These are phyloP conservation scores for Nectriaceae sp. DNA, from an alignment of 2,329 filamentous ascomycete species.

Conservation along the genomic window DNA sequence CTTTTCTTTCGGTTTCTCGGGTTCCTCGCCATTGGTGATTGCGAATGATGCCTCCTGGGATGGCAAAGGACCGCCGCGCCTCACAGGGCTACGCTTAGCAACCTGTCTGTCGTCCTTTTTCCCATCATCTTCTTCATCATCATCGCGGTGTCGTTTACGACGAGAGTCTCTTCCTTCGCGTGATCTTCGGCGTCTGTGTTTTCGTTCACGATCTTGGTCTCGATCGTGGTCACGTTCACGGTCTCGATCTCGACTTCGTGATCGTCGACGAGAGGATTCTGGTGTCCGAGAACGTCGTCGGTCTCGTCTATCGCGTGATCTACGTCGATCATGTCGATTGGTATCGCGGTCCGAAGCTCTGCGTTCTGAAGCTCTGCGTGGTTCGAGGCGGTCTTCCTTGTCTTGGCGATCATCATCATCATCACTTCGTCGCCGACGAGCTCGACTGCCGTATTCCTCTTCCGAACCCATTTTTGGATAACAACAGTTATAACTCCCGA, in stretches of 20 bases:
- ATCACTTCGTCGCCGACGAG: constrained; percentile 19
- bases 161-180: constrained; percentile 33
- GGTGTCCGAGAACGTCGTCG: constrained; percentile 36
- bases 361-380: constrained; percentile 12
- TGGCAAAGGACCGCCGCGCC: constrained; percentile 53
- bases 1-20: constrained; percentile 73
- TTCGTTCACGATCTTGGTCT: constrained; percentile 25
- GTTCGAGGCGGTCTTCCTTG: constrained; percentile 18
- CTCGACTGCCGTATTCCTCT: constrained; percentile 21
- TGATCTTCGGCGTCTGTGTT: constrained; percentile 32
- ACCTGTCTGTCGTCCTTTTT: constrained; percentile 22
- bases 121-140: constrained; percentile 13
- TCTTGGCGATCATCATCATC: constrained; percentile 19
- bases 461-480: constrained; percentile 27
- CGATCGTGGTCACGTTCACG: constrained; percentile 14
- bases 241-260: constrained; percentile 30
- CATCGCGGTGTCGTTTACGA: constrained; percentile 21
- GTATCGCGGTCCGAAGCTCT: constrained; percentile 21
- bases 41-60: constrained; percentile 64
- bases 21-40: constrained; percentile 47
- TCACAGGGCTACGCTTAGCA: constrained; percentile 27
- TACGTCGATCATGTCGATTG: constrained; percentile 27
- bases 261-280: constrained; percentile 25
- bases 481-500: no score
- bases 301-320: constrained; percentile 29